Evolutionary conservation across 495 filamentous ascomycete genomes (phyloP).

Genomic region (Bryoglossum gracile): DNA sequence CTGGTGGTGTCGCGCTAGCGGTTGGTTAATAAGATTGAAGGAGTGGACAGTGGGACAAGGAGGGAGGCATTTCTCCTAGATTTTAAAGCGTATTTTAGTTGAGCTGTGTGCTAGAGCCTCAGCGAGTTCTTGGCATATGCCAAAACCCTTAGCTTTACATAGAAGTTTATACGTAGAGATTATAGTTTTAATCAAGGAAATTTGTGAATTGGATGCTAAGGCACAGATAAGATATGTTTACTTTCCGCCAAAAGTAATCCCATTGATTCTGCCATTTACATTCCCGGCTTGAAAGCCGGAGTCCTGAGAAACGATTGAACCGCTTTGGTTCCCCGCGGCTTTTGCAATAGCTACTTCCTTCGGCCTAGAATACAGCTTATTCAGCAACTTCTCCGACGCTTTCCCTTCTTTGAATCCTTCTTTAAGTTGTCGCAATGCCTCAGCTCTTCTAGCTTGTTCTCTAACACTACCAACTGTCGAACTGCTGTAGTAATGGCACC

Average conservation of each 20-base stretch:
- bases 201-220: too few species aligned
- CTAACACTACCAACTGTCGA: slow-evolving; percentile 24
- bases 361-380: slow-evolving; percentile 27
- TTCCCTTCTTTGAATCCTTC: slow-evolving; percentile 26
- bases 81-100: background rate
- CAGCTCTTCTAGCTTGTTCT: slow-evolving; percentile 26
- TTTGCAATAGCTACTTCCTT: slow-evolving; percentile 27
- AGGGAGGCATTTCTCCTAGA: background rate
- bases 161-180: too few species aligned
- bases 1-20: background rate
- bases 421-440: slow-evolving; percentile 28
- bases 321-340: slow-evolving; percentile 11
- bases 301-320: slow-evolving; percentile 17
- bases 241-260: slow-evolving; percentile 18
- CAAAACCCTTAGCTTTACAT: too few species aligned
- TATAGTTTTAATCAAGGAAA: too few species aligned
- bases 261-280: slow-evolving; percentile 15
- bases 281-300: slow-evolving; percentile 17
- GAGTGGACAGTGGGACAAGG: background rate
- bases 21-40: background rate
- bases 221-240: too few species aligned
- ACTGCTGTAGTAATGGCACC: slow-evolving; percentile 28
- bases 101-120: too few species aligned
- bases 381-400: slow-evolving; percentile 27
- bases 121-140: too few species aligned